Conservation (phyloP, 169 alveolate genomes). For the Besnoitia besnoiti region DNA sequence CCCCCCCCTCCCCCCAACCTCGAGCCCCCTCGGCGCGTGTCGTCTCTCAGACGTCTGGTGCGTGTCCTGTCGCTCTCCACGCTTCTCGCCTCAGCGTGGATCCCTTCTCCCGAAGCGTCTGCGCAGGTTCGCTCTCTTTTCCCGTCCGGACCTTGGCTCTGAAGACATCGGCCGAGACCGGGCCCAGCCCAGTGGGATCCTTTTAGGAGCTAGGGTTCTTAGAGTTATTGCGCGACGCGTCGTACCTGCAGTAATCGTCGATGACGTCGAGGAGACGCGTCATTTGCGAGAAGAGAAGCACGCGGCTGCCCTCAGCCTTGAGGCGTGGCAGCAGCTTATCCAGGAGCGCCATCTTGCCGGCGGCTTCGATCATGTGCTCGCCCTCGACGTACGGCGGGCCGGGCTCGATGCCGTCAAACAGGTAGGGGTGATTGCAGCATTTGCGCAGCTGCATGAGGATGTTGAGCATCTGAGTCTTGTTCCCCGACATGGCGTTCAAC, state of each 20-base stretch:
- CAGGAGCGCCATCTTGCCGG: constrained; percentile 94
- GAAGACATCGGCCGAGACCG: neutral
- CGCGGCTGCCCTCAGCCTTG: constrained; percentile 93
- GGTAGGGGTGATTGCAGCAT: constrained; percentile 97
- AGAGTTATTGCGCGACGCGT: neutral
- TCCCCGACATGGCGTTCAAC: constrained; percentile 58
- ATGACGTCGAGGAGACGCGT: constrained; percentile 96
- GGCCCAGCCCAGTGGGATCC: neutral
- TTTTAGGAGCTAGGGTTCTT: neutral
- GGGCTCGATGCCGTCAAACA: constrained; percentile 91
- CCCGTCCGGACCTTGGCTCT: no score
- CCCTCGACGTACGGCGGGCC: constrained; percentile 79
- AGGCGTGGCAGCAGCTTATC: constrained; percentile 92
- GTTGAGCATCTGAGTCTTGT: constrained; percentile 94
- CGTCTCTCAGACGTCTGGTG: neutral
- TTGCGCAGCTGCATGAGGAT: constrained; percentile 98
- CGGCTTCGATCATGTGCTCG: constrained; percentile 72
- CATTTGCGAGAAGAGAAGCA: constrained; percentile 96
- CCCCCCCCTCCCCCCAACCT: no score
- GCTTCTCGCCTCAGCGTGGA: no score
- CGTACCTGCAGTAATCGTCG: constrained; percentile 91
- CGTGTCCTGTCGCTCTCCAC: neutral
- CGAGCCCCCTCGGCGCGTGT: neutral
- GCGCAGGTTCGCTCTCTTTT: neutral
- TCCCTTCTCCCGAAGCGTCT: no score